Conservation (phyloP, 192 early-diverging fungal genomes). For the Gonapodya sp. region DNA sequence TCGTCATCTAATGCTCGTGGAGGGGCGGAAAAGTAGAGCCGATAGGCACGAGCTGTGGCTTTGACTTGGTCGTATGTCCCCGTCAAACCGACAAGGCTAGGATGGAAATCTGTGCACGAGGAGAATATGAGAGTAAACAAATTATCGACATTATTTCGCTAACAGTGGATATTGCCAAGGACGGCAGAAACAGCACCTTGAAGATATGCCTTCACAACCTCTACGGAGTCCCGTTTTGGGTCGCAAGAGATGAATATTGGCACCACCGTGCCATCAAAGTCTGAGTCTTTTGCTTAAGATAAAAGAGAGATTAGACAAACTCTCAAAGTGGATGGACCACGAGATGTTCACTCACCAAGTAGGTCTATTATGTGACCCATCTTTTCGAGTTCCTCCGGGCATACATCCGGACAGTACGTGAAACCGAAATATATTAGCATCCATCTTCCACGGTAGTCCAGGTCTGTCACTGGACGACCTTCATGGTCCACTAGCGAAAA, state of each 20-base stretch:
- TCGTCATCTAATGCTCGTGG: constrained; percentile 58
- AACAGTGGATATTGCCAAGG: background rate
- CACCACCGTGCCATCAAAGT: constrained; percentile 37
- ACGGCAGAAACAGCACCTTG: constrained; percentile 19
- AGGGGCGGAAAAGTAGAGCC: constrained; percentile 91
- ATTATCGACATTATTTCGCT: background rate
- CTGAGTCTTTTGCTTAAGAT: constrained; percentile 16
- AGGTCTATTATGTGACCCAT: constrained; percentile 80
- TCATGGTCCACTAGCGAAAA: constrained; percentile 78
- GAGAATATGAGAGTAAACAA: no score
- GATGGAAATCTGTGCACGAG: constrained; percentile 70
- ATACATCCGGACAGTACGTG: constrained; percentile 98
- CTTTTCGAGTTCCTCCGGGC: constrained; percentile 97
- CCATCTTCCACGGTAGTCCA: constrained; percentile 73
- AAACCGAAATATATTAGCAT: constrained; percentile 98
- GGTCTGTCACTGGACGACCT: constrained; percentile 59
- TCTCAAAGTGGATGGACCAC: background rate
- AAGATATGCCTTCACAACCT: constrained; percentile 65
- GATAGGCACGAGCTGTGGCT: constrained; percentile 74
- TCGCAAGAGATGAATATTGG: constrained; percentile 97
- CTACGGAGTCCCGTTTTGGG: constrained; percentile 83
- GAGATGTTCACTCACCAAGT: constrained; percentile 44
- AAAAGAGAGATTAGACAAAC: no score
- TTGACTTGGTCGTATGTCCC: constrained; percentile 77
- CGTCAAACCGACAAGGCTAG: constrained; percentile 84